These are phyloP conservation scores for Saccharomycopsis schoenii DNA, from an alignment of 805 yeast species.

Conservation along the genomic window DNA sequence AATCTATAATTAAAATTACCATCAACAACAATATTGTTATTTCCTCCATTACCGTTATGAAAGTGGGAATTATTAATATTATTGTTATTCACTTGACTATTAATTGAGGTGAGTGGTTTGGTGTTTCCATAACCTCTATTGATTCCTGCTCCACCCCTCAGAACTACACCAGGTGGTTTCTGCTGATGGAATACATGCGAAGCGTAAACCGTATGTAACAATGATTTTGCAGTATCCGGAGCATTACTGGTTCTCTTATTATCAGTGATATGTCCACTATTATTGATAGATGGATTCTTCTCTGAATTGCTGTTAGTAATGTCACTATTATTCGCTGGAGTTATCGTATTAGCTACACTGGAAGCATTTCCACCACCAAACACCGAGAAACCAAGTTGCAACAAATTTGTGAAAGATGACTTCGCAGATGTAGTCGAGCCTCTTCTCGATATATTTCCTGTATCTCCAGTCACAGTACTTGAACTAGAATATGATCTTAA, in stretches of 20 bases:
- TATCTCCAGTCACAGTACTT: slow-evolving; percentile 2
- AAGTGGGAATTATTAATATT: background rate
- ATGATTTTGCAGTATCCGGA: slow-evolving; percentile 15
- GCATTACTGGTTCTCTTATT: slow-evolving; percentile 10
- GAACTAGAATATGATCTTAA: slow-evolving; percentile 1
- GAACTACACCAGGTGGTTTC: background rate
- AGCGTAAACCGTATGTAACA: slow-evolving; percentile 13
- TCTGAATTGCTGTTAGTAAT: background rate
- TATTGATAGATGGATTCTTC: background rate
- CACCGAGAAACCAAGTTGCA: slow-evolving; percentile 9
- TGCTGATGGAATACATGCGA: slow-evolving; percentile 17
- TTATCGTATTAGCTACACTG: background rate
- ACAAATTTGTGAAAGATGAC: slow-evolving; percentile 12
- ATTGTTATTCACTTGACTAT: background rate
- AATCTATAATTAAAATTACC: background rate
- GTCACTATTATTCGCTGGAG: background rate
- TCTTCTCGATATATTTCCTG: background rate
- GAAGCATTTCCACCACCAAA: slow-evolving; percentile 4
- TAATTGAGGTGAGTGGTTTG: background rate
- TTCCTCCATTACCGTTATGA: background rate
- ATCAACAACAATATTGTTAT: background rate
- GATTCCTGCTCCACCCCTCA: background rate
- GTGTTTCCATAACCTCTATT: background rate
- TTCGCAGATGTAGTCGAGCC: slow-evolving; percentile 3
- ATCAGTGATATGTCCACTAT: background rate